Base-by-base conservation (phyloP, 148 eudicot species). In the Camellia granthamiana region DNA sequence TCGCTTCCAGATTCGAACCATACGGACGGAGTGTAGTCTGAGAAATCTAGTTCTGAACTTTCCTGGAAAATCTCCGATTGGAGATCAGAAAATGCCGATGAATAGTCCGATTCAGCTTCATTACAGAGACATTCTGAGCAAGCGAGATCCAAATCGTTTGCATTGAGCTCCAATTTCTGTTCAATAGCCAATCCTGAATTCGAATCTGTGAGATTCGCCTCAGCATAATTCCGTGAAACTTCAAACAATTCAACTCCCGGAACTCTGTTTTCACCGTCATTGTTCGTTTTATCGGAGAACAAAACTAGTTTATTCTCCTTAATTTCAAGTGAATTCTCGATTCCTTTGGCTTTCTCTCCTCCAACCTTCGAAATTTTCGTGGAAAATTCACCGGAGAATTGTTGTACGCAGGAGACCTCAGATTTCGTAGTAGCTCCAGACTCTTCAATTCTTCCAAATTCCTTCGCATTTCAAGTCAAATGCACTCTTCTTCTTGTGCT, bases 1-100 rank as follows among this genome's bases (percentile, higher is more conserved):
- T 97, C 92, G 80, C 98, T 97, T 38, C 94, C 99, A n/a, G 98
- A 88, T 18, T 88, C 87, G 73, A 75, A 74, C 92, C 94, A 92
- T 4, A 86, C 43, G 6, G 98, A 93, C 59, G 98, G 88, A 38
- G 92, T 84, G 70, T 87, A 92, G 30, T 95, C 97, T 12, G 97
- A 89, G 49, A 83, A 86, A 30, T 87, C 90, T 7, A 77, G 3
- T 16, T 81, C 91, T 9, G 83, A 82, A 78, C 77, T 74, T 44
- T 59, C 80, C 4, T 47, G 60, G 19, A 84, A 66, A 59, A 84
- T 83, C 43, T 90, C 92, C 74, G 92, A 92, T 64, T 84, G 81
- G 30, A 84, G 60, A 42, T 87, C 92, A 5, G 88, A 82, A 49
- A 84, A 84, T 15, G 84, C 79, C 64, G 90, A 84, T 1, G 92